Percentiles rank a stretch among this genome's conserved stretches.
These are phyloP conservation scores for Cucurbita ficifolia DNA, from an alignment of 306 rosid genomes.

Conservation along the genomic window DNA sequence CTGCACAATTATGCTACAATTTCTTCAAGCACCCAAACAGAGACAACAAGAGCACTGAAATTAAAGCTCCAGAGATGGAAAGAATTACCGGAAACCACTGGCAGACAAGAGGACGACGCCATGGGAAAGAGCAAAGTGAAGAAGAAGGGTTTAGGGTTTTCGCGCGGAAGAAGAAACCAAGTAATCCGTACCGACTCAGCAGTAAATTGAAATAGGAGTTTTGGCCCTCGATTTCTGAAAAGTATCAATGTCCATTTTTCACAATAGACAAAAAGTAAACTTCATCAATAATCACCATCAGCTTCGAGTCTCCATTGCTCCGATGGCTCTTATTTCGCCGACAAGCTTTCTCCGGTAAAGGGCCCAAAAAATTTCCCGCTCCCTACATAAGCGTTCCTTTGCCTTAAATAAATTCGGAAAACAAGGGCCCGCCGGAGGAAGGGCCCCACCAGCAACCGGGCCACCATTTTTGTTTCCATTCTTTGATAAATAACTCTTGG, in stretches of 20 bases:
- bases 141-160: conserved; percentile 7
- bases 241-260: neutral
- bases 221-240: neutral
- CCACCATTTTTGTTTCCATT: neutral
- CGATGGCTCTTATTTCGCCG: neutral
- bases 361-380: neutral
- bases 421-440: neutral
- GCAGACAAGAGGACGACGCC: neutral
- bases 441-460: neutral
- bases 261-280: neutral
- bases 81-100: neutral
- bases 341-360: neutral
- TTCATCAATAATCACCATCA: neutral
- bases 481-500: neutral
- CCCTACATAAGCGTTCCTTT: neutral
- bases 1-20: neutral
- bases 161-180: neutral
- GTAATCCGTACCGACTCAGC: neutral
- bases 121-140: neutral
- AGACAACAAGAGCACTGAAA: neutral
- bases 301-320: neutral
- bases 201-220: neutral
- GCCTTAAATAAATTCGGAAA: neutral
- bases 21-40: neutral
- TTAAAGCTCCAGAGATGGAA: neutral